Base-by-base conservation (phyloP, 163 green algal genomes). In the Chlamydomonas reinhardtii region DNA sequence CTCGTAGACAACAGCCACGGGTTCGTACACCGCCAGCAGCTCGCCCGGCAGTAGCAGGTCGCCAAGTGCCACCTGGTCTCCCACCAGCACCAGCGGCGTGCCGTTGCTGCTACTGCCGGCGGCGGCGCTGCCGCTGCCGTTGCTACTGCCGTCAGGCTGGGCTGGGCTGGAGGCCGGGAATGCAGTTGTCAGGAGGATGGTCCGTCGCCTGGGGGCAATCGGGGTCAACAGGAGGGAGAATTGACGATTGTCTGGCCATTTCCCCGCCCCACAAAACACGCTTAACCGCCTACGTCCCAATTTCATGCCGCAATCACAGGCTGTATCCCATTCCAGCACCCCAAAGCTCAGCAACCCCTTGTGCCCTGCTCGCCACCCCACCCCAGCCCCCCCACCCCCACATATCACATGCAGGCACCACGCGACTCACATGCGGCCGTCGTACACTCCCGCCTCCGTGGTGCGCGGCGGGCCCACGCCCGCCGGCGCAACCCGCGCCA, bases 11-110 rank as follows among this genome's bases (percentile, higher is more conserved):
- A 35, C 4, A 1, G 74, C 66, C 4, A 14, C n/a, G 31, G 66
- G 77, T 31, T 85, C 37, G 24, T 78, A 78, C 24, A 85, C 29
- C 12, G 68, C 79, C 17, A 85, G 34, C n/a, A 48, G 16, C 24
- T 85, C 79, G 11, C 69, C 79, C 32, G 79, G 68, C 48, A 85
- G 68, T 2, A 85, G 35, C 68, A 85, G 56, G 54, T 85, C 79
- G 27, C 52, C 79, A 32, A 85, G 52, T 8, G 31, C 11, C 34
- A 78, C 69, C 19, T 25, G 20, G 27, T 78, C 68, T 25, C 68
- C 68, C 31, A 48, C 62, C 25, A 85, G 43, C n/a, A 32, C 27
- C 32, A 85, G 39, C 59, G 59, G 20, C 3, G 59, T n/a, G 20
- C 3, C 2, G 59, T 4, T n/a, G 54, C 19, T 43, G 32, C 39